phyloP scores from a whole-genome alignment of 2,329 filamentous ascomycete genomes.

The Fusarium odoratissimum region DNA sequence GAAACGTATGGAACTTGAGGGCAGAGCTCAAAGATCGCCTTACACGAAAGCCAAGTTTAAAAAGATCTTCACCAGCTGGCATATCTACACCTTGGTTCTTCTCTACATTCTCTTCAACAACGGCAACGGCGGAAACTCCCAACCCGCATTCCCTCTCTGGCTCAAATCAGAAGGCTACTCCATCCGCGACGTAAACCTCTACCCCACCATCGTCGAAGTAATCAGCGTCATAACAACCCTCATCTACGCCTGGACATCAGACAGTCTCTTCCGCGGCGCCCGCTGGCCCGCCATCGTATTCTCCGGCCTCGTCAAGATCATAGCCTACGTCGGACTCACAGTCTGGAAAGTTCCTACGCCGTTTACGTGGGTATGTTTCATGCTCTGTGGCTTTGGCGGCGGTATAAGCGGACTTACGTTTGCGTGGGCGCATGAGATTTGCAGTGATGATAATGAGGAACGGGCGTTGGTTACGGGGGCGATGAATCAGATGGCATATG shows the following conservation, averaged over 20 bases:
- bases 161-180: constrained; percentile 58
- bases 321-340: constrained; percentile 54
- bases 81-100: constrained; percentile 68
- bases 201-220: constrained; percentile 68
- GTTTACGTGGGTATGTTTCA: constrained; percentile 73
- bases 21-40: constrained; percentile 54
- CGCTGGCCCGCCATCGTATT: constrained; percentile 75
- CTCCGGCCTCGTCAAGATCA: constrained; percentile 57
- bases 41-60: constrained; percentile 63
- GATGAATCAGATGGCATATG: constrained; percentile 80
- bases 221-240: constrained; percentile 69
- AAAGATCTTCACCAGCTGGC: constrained; percentile 73
- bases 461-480: constrained; percentile 71
- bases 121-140: constrained; percentile 57
- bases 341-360: constrained; percentile 59
- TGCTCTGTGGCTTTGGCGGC: constrained; percentile 64
- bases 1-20: constrained; percentile 54
- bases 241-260: constrained; percentile 74
- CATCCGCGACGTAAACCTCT: constrained; percentile 60
- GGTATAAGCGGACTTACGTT: constrained; percentile 60
- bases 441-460: constrained; percentile 69
- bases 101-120: constrained; percentile 76
- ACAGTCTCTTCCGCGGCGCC: constrained; percentile 67
- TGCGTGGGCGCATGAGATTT: constrained; percentile 65
- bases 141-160: constrained; percentile 68